These are phyloP conservation scores for Hypomyces rosellus DNA, from an alignment of 2,329 filamentous ascomycete species.

Conservation along the genomic window DNA sequence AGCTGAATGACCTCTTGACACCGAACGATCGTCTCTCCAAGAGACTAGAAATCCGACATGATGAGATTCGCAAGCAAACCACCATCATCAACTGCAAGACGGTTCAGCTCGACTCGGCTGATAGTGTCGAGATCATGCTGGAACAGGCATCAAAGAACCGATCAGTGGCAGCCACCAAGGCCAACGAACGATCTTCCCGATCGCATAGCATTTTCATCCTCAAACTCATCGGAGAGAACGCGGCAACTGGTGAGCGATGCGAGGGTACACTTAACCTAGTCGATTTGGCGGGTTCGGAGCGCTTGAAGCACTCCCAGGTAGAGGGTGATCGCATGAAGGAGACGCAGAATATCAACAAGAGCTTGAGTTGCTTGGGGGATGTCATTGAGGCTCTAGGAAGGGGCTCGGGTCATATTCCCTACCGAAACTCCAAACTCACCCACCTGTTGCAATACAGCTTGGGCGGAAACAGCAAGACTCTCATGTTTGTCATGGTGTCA, in stretches of 20 bases:
- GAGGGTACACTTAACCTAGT: slow-evolving; percentile 95
- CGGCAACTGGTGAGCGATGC: slow-evolving; percentile 71
- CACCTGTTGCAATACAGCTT: slow-evolving; percentile 92
- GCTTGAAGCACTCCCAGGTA: slow-evolving; percentile 78
- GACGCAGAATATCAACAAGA: slow-evolving; percentile 97
- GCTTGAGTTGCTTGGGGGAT: slow-evolving; percentile 83
- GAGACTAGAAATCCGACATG: slow-evolving; percentile 86
- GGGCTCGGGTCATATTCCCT: slow-evolving; percentile 79
- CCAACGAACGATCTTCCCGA: slow-evolving; percentile 89
- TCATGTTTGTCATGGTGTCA: slow-evolving; percentile 99
- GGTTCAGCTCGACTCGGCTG: slow-evolving; percentile 69
- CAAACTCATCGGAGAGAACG: slow-evolving; percentile 66
- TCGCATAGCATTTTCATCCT: slow-evolving; percentile 96
- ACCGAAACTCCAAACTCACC: slow-evolving; percentile 94
- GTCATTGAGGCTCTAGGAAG: slow-evolving; percentile 90
- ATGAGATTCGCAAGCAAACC: slow-evolving; percentile 74
- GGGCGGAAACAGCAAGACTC: slow-evolving; percentile 91
- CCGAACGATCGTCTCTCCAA: slow-evolving; percentile 56
- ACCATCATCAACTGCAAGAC: slow-evolving; percentile 73
- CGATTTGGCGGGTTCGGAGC: slow-evolving; percentile 88
- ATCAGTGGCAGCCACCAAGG: slow-evolving; percentile 92
- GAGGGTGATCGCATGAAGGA: slow-evolving; percentile 85
- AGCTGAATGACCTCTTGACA: slow-evolving; percentile 78
- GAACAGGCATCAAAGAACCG: slow-evolving; percentile 77
- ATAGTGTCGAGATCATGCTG: slow-evolving; percentile 74